A percentile compares a stretch with the other conserved stretches of the same genome.
These are phyloP conservation scores for Aspergillus sp. DNA, from an alignment of 2,329 filamentous ascomycete species.

Conservation along the genomic window DNA sequence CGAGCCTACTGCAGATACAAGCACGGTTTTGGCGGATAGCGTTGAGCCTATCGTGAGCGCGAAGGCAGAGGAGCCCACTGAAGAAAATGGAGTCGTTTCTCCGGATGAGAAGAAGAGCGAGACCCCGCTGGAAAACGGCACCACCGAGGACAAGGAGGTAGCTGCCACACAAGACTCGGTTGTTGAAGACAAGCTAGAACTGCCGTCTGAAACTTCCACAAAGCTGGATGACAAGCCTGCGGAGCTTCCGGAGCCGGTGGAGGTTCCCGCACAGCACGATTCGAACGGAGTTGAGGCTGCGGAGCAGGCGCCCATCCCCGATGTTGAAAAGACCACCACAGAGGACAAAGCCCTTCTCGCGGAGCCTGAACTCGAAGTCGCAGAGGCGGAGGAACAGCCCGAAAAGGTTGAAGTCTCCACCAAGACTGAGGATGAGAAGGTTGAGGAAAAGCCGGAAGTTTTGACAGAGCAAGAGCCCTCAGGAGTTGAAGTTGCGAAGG, in stretches of 20 bases:
- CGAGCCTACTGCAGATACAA: constrained; percentile 13
- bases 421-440: neutral
- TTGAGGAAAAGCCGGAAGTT: constrained; percentile 4
- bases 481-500: neutral
- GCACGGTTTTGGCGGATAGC: constrained; percentile 14
- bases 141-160: constrained; percentile 10
- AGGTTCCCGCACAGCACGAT: constrained; percentile 16
- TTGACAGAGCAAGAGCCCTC: constrained; percentile 4
- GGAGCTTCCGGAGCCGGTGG: constrained; percentile 7
- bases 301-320: constrained; percentile 9
- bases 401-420: neutral
- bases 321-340: constrained; percentile 4
- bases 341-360: constrained; percentile 12
- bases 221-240: constrained; percentile 9
- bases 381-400: constrained; percentile 3
- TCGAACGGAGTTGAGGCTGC: constrained; percentile 19
- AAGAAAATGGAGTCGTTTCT: constrained; percentile 17
- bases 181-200: constrained; percentile 17
- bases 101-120: constrained; percentile 9
- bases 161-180: constrained; percentile 9
- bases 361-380: constrained; percentile 3
- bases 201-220: constrained; percentile 6
- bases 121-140: constrained; percentile 14
- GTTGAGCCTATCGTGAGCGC: constrained; percentile 20
- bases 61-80: constrained; percentile 20